Percentiles rank a stretch among this genome's conserved stretches.
phyloP scores from a whole-genome alignment of 768 basidiomycete genomes.

The Rubroboletus pulcherrimus region DNA sequence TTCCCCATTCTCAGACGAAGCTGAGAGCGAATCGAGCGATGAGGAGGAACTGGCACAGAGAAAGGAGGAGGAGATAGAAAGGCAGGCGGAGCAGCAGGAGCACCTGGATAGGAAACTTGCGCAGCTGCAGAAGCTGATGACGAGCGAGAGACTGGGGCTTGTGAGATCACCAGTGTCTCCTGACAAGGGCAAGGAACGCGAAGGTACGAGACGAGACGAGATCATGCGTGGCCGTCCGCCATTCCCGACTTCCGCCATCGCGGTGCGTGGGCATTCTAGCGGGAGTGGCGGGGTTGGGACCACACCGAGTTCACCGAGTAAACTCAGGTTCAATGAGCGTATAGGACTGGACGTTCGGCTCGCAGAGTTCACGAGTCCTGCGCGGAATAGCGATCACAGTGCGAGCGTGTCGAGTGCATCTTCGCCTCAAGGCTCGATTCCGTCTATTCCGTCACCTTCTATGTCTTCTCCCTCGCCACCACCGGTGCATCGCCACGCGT shows the following conservation, averaged over 20 bases:
- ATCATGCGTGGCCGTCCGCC: conserved; percentile 42
- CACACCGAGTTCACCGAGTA: conserved; percentile 32
- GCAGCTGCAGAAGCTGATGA: conserved; percentile 69
- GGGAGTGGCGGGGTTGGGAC: not conserved
- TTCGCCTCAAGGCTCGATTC: conserved; percentile 76
- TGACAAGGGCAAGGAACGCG: conserved; percentile 36
- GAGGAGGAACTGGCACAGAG: conserved; percentile 51
- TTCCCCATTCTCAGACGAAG: conserved; percentile 52
- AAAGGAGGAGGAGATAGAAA: conserved; percentile 68
- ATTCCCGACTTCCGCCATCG: conserved; percentile 16
- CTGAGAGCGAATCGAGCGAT: conserved; percentile 52
- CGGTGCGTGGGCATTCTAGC: not conserved
- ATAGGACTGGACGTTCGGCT: conserved; percentile 33
- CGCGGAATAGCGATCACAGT: conserved; percentile 52
- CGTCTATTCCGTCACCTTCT: conserved; percentile 75
- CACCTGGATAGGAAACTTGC: conserved; percentile 62
- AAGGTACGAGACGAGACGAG: conserved; percentile 18
- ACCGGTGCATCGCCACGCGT: conserved; percentile 24
- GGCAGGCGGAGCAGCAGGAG: conserved; percentile 64
- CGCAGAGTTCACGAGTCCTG: conserved; percentile 28
- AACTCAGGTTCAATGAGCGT: conserved; percentile 14
- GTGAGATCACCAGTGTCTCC: conserved; percentile 39
- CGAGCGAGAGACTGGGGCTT: conserved; percentile 67
- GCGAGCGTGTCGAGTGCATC: conserved; percentile 72
- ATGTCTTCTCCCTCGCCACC: conserved; percentile 45